A percentile compares a stretch with the other conserved stretches of the same genome.
phyloP scores from a whole-genome alignment of 2,329 filamentous ascomycete species.

The Aspergillus fructus region DNA sequence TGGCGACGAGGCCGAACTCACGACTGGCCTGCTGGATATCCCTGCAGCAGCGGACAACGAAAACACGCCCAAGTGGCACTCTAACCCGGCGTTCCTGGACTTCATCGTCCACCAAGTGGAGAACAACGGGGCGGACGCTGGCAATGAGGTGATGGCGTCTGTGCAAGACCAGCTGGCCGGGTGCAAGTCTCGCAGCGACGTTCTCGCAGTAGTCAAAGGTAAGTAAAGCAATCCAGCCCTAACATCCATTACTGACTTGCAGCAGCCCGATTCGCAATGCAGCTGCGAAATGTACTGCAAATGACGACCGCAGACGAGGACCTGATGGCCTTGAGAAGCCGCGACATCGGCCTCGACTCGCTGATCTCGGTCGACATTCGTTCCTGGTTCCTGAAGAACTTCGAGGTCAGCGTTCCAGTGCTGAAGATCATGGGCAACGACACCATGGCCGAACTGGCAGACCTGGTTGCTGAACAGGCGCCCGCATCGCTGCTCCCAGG shows the following conservation, averaged over 20 bases:
- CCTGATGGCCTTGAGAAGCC: background rate
- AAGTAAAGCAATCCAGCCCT: background rate
- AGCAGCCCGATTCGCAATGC: background rate
- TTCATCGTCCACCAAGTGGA: background rate
- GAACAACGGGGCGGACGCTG: background rate
- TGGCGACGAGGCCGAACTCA: background rate
- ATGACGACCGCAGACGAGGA: background rate
- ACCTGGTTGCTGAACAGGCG: background rate
- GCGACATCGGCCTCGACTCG: conserved; percentile 1
- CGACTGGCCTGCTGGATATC: background rate
- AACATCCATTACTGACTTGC: background rate
- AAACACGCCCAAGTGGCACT: background rate
- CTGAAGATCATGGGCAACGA: background rate
- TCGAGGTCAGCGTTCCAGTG: background rate
- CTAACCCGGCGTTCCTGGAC: background rate
- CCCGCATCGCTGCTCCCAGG: background rate
- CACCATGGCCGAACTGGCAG: background rate
- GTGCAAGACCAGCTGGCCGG: background rate
- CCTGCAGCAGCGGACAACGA: background rate
- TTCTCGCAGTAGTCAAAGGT: background rate
- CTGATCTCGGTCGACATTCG: conserved; percentile 1
- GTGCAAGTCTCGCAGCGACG: background rate
- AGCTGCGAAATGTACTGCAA: background rate
- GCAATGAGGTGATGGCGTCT: background rate
- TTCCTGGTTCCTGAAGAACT: conserved; percentile 4